Evolutionary conservation across 2,329 filamentous ascomycete genomes (phyloP), one percentile per base, ranked within the genome.

Genomic region (Cyphellophora europaea): DNA sequence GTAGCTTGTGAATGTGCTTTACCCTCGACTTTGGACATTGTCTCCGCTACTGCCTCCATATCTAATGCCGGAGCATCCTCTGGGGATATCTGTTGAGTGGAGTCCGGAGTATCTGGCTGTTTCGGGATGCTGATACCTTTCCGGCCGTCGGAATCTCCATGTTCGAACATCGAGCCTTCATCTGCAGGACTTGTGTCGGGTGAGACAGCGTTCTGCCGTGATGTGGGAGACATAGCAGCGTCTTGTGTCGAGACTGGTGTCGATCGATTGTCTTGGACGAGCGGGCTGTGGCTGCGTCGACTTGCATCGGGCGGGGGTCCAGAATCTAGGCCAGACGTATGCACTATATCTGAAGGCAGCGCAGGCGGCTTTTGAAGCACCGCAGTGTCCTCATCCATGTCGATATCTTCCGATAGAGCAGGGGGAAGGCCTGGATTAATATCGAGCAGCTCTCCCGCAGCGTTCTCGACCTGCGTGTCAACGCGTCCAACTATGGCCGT

Each of bases 161-260:
- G 12, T 30, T 31, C 25, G 14, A 12, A 12, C 3, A 21, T 31
- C 5, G 46, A 41, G 19, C 33, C 12, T 29, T 86, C 80, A 36
- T 80, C 73, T 36, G 82, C 81, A 1, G 81, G 78, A 48, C 81
- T 87, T 2, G 82, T 87, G 46, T 81, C 78, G 1, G 81, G 75
- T 2, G 82, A 87, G 5, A 69, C 71, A 43, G 80, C 73, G 40
- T 78, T 72, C 25, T 78, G 69, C 21, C 71, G 72, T 2, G 84
- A 81, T 1, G 84, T 91, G 14, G 79, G 76, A 36, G 77, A 77
- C 28, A 82, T 87, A 48, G 79, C 78, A 2, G 78, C 72, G 19
- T 69, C 76, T 36, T 74, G 62, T 1, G 81, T 87, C 5, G 84
- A 89, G 6, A 66, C 72, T 15, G 73, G 72, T 6, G 62, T 65